phyloP scores from a whole-genome alignment of 1,284 basidiomycete genomes.

The Moesziomyces globuligerus region DNA sequence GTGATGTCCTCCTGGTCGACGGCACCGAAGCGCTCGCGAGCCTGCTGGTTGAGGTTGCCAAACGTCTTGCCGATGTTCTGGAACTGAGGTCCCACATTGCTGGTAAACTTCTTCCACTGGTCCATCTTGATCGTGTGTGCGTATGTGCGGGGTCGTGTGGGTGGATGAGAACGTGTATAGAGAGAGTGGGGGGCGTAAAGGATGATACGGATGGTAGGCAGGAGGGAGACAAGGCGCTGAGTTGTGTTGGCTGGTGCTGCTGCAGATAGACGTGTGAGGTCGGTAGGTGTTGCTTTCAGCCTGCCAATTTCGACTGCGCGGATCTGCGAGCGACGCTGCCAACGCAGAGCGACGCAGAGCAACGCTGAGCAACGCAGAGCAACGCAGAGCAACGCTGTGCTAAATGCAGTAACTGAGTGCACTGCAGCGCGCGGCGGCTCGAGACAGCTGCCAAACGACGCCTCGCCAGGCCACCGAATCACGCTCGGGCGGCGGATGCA shows the following conservation, averaged over 20 bases:
- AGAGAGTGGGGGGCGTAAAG: no score
- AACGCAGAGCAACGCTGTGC: background rate
- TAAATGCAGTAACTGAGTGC: no score
- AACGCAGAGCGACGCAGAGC: conserved; percentile 5
- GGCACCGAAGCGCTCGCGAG: conserved; percentile 83
- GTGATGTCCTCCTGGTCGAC: conserved; percentile 92
- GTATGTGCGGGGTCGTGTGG: no score
- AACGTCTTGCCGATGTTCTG: conserved; percentile 81
- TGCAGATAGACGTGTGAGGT: background rate
- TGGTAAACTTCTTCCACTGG: conserved; percentile 72
- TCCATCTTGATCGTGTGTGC: conserved; percentile 73
- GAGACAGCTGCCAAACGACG: no score
- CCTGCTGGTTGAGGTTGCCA: conserved; percentile 75
- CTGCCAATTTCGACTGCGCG: background rate
- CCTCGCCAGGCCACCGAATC: no score
- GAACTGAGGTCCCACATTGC: conserved; percentile 60
- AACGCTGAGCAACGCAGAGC: conserved; percentile 6
- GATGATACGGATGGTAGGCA: no score
- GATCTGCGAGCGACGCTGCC: conserved; percentile 1
- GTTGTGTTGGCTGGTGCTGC: no score
- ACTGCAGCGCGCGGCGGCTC: no score
- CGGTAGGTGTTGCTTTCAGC: conserved; percentile 23
- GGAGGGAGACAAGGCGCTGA: background rate
- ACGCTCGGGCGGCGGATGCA: background rate
- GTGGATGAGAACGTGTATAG: no score